A percentile compares a stretch with the other conserved stretches of the same genome.
Evolutionary conservation across 2,329 filamentous ascomycete genomes (phyloP).

Genomic region (Ophiostoma sp.): DNA sequence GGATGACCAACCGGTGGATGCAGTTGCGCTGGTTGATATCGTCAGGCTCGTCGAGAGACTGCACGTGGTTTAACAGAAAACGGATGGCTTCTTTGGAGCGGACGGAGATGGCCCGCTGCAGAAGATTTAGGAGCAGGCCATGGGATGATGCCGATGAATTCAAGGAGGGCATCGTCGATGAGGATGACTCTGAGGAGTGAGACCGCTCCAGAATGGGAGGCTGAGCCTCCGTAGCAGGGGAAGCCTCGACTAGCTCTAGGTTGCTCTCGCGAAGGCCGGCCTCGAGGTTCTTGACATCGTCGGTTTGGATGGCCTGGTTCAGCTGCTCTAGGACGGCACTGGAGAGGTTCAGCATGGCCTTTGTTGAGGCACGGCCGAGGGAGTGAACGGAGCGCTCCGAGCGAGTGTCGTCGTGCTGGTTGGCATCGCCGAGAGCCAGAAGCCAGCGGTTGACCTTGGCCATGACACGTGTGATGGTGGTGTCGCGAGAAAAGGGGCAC

Average conservation of each 20-base stretch:
- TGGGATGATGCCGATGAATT: conserved; percentile 46
- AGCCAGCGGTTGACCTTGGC: conserved; percentile 86
- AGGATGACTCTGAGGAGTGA: not conserved
- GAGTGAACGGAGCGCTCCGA: conserved; percentile 75
- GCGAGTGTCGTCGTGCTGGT: conserved; percentile 71
- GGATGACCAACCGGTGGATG: conserved; percentile 87
- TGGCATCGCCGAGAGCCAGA: conserved; percentile 74
- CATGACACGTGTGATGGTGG: conserved; percentile 50
- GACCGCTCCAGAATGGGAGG: conserved; percentile 2
- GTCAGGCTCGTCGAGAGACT: conserved; percentile 77
- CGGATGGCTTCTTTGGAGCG: conserved; percentile 68
- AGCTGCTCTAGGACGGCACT: conserved; percentile 67
- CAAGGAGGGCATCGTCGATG: not conserved
- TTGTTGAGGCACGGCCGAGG: conserved; percentile 73
- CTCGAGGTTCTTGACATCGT: conserved; percentile 61
- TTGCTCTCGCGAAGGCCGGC: conserved; percentile 60
- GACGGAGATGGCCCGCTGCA: conserved; percentile 74
- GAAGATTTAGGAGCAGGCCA: conserved; percentile 71
- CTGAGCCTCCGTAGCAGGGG: not conserved
- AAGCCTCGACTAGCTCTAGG: conserved; percentile 36
- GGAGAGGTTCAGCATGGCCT: conserved; percentile 72
- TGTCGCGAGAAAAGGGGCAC: conserved; percentile 79
- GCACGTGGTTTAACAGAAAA: conserved; percentile 67
- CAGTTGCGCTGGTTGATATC: conserved; percentile 95
- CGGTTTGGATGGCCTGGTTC: conserved; percentile 69